phyloP scores from a whole-genome alignment of 1,284 basidiomycete species.

The Leccinum subrobustum region DNA sequence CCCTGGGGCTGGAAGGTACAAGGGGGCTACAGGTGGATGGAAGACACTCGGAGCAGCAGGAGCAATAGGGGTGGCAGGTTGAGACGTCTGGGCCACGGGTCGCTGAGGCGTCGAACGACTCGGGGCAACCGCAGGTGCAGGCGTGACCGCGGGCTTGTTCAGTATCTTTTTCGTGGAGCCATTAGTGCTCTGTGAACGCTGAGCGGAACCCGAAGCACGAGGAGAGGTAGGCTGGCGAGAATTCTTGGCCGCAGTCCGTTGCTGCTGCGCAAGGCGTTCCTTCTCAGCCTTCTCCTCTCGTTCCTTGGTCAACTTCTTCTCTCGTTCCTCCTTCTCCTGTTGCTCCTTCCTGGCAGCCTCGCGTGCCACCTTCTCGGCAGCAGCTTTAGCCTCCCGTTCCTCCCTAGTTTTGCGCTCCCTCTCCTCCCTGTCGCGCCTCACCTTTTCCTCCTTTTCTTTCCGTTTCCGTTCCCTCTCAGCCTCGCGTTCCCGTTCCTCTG shows the following conservation, averaged over 20 bases:
- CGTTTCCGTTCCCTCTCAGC: constrained; percentile 64
- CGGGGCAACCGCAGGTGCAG: constrained; percentile 30
- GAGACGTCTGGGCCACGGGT: constrained; percentile 27
- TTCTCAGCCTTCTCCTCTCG: constrained; percentile 54
- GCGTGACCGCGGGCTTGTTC: constrained; percentile 37
- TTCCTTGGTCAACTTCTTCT: constrained; percentile 56
- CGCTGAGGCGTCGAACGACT: constrained; percentile 33
- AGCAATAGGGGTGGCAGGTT: constrained; percentile 35
- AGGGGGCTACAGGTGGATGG: constrained; percentile 39
- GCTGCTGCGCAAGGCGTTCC: constrained; percentile 46
- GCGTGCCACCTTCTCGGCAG: constrained; percentile 52
- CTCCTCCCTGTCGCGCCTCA: constrained; percentile 63
- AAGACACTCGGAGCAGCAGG: constrained; percentile 30
- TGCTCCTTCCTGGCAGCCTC: constrained; percentile 46
- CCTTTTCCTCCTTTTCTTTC: constrained; percentile 65
- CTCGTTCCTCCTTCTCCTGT: constrained; percentile 64
- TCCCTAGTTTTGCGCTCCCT: constrained; percentile 56
- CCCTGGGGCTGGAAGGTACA: constrained; percentile 46
- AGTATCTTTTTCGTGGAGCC: constrained; percentile 52
- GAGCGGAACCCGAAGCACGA: constrained; percentile 51
- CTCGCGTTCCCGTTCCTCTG: constrained; percentile 64
- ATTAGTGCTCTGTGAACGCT: constrained; percentile 41
- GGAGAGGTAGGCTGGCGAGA: constrained; percentile 49
- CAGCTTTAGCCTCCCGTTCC: constrained; percentile 52
- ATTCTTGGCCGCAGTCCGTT: constrained; percentile 37